A percentile compares a stretch with the other conserved stretches of the same genome.
phyloP scores from a whole-genome alignment of 768 basidiomycete species.

The Punctularia strigosozonata region DNA sequence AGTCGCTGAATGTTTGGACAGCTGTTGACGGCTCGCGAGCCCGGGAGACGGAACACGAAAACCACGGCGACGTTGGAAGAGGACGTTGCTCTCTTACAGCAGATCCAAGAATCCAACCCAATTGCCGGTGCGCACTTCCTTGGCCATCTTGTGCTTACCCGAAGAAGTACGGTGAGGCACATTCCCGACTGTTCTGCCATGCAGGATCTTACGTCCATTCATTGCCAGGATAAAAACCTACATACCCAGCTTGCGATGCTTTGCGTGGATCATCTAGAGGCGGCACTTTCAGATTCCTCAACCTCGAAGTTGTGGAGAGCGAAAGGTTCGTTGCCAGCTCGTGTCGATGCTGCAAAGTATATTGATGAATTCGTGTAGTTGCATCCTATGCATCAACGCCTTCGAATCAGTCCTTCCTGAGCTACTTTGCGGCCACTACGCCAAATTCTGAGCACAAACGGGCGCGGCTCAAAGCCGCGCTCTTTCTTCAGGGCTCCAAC shows the following conservation, averaged over 20 bases:
- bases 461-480: slow-evolving; percentile 57
- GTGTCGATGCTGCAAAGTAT: no score
- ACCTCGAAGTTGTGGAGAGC: slow-evolving; percentile 58
- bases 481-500: slow-evolving; percentile 71
- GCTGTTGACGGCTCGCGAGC: slow-evolving; percentile 49
- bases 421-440: slow-evolving; percentile 75
- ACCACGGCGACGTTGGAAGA: slow-evolving; percentile 49
- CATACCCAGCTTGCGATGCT: slow-evolving; percentile 54
- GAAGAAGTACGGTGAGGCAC: slow-evolving; percentile 42
- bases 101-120: slow-evolving; percentile 44
- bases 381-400: slow-evolving; percentile 15
- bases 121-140: slow-evolving; percentile 59
- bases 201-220: neutral
- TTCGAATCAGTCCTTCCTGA: slow-evolving; percentile 38
- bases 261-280: slow-evolving; percentile 43
- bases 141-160: slow-evolving; percentile 69
- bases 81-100: slow-evolving; percentile 42
- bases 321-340: slow-evolving; percentile 41
- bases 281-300: slow-evolving; percentile 35
- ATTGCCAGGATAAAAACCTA: slow-evolving; percentile 40
- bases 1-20: slow-evolving; percentile 15
- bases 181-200: neutral
- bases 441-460: slow-evolving; percentile 69
- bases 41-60: slow-evolving; percentile 46
- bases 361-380: no score